Evolutionary conservation across 306 rosid genomes (phyloP), one percentile per base, ranked within the genome.

Genomic region (Luffa aegyptiaca): DNA sequence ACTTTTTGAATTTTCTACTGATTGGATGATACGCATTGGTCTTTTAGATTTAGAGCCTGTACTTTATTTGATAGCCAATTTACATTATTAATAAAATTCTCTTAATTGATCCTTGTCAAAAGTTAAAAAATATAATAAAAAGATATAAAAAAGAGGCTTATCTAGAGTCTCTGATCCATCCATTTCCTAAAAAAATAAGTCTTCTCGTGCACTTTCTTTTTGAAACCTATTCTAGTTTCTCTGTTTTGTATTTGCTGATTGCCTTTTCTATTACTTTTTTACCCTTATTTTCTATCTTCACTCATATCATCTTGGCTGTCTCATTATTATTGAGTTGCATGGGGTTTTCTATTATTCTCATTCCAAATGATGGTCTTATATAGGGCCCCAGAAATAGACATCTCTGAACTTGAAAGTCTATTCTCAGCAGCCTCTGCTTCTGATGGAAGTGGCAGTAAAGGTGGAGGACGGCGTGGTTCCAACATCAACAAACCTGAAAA

Each of bases 341-440:
- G 35, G 18, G 48, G 36, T 18, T 35, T 73, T 68, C 52, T 53
- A 76, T 36, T 11, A 37, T 82, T 85, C 86, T 82, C 82, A 86
- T 74, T 77, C 82, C 72, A 70, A 33, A 79, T 74, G 45, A 46
- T 10, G 59, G 73, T 87, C 83, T 87, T 64, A 72, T 64, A 72
- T 73, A 95, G 98, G 91, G 93, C 97, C 79, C 97, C 97, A 70
- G 97, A 95, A 86, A 95, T 95, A 81, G 98, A 95, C 88, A 91
- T 92, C 84, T 86, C 98, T 78, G 98, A 95, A 87, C 98, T 95
- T 75, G 97, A 95, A 90, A 92, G 85, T 83, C 89, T 95, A 74
- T 95, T 95, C 89, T 92, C 98, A 79, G 97, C 97, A 64, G 92
- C 98, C 71, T 84, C 97, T 84, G 86, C 88, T 79, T 84, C 98